Conservation (phyloP, 176 grass and related monocot genomes). For the Rhynchospora tenuis region DNA sequence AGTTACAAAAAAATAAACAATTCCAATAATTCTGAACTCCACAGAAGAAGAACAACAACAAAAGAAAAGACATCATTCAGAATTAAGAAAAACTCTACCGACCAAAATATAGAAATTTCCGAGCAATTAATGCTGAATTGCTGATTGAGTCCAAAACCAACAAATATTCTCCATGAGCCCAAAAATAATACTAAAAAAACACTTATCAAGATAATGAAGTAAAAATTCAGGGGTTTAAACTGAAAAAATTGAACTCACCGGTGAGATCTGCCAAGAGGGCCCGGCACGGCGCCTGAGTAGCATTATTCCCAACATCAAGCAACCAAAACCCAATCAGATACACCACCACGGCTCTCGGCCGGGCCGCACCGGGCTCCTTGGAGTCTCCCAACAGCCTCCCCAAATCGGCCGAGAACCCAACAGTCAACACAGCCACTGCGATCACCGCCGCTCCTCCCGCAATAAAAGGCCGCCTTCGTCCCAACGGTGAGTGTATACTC, state of each 20-base stretch:
- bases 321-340: constrained; percentile 86
- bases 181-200: constrained; percentile 22
- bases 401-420: constrained; percentile 64
- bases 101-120: background rate
- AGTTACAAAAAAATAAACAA: background rate
- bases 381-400: constrained; percentile 55
- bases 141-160: background rate
- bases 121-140: background rate
- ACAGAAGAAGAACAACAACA: background rate
- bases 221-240: background rate
- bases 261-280: constrained; percentile 87
- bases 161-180: background rate
- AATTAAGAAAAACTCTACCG: background rate
- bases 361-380: constrained; percentile 6
- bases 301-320: constrained; percentile 80
- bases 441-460: constrained; percentile 44
- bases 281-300: constrained; percentile 69
- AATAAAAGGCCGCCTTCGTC: constrained; percentile 64
- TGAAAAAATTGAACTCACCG: constrained; percentile 29
- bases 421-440: constrained; percentile 31
- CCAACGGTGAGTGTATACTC: constrained; percentile 34
- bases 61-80: background rate
- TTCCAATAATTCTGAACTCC: background rate
- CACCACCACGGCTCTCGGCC: constrained; percentile 48
- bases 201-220: background rate